phyloP scores from a whole-genome alignment of 140 eudicot species.

The Flaveria floridana region DNA sequence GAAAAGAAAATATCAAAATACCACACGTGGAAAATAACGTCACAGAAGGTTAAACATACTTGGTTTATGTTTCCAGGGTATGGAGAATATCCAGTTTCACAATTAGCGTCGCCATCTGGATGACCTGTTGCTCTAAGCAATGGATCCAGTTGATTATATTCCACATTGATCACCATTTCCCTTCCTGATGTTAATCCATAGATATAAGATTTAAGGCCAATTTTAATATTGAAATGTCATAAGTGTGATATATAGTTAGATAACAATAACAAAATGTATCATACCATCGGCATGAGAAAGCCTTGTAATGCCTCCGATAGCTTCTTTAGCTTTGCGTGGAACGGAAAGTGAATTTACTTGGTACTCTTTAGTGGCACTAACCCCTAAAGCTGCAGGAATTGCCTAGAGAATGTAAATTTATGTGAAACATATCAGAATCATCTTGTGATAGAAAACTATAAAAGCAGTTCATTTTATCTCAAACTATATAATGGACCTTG shows the following conservation, averaged over 20 bases:
- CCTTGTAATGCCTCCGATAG: conserved; percentile 95
- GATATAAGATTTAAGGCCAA: not conserved
- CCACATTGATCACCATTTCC: conserved; percentile 94
- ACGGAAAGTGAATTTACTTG: conserved; percentile 96
- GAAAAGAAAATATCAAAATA: conserved; percentile 4
- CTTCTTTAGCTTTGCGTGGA: conserved; percentile 97
- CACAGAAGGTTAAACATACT: conserved; percentile 30
- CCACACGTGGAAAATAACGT: not conserved
- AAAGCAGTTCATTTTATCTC: not conserved
- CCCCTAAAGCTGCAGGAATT: conserved; percentile 90
- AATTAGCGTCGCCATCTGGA: conserved; percentile 91
- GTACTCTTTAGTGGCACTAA: conserved; percentile 72
- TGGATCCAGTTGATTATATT: conserved; percentile 97
- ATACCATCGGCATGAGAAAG: conserved; percentile 96
- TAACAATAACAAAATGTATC: conserved; percentile 45
- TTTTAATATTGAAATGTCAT: not conserved
- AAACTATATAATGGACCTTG: conserved; percentile 48
- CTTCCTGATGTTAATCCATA: conserved; percentile 53
- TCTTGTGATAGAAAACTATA: not conserved
- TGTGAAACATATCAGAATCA: not conserved
- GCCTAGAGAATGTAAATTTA: conserved; percentile 45
- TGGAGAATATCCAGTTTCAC: conserved; percentile 91
- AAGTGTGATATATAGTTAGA: not conserved
- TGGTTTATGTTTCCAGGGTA: conserved; percentile 97
- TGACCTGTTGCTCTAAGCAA: conserved; percentile 86